These are phyloP conservation scores for Leishmania tarentolae DNA, from an alignment of 208 protist genomes.

Conservation along the genomic window DNA sequence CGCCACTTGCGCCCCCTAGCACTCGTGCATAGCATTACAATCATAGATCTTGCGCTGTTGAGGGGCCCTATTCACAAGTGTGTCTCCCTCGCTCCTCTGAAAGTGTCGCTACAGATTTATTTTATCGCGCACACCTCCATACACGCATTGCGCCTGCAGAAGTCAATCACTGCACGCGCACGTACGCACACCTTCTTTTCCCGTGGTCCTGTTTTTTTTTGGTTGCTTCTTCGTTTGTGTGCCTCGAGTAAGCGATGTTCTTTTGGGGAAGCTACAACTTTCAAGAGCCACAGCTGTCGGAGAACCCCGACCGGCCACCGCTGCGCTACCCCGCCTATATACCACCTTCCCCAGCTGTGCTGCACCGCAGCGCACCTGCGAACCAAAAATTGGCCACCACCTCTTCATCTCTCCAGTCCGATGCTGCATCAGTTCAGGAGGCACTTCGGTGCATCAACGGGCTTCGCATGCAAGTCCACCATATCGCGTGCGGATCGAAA, in stretches of 20 bases:
- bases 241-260: constrained; percentile 48
- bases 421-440: constrained; percentile 21
- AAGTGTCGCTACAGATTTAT: not conserved
- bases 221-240: not conserved
- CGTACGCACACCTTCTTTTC: not conserved
- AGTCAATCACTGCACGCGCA: not conserved
- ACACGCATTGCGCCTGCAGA: not conserved
- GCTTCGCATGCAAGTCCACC: constrained; percentile 40
- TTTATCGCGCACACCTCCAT: not conserved
- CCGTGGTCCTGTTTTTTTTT: not conserved
- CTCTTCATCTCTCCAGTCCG: constrained; percentile 11
- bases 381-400: not conserved
- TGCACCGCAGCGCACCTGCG: constrained; percentile 13
- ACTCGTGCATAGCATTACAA: not conserved
- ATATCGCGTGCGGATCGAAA: constrained; percentile 55
- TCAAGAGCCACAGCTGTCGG: constrained; percentile 48
- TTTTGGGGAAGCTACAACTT: constrained; percentile 91
- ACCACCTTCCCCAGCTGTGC: constrained; percentile 46
- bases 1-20: not conserved
- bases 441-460: constrained; percentile 10
- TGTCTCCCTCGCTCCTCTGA: not conserved
- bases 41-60: not conserved
- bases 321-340: constrained; percentile 75
- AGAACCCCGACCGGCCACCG: constrained; percentile 43
- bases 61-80: not conserved